Base-by-base conservation (phyloP, 345 rosid species). In the Angophora floribunda region DNA sequence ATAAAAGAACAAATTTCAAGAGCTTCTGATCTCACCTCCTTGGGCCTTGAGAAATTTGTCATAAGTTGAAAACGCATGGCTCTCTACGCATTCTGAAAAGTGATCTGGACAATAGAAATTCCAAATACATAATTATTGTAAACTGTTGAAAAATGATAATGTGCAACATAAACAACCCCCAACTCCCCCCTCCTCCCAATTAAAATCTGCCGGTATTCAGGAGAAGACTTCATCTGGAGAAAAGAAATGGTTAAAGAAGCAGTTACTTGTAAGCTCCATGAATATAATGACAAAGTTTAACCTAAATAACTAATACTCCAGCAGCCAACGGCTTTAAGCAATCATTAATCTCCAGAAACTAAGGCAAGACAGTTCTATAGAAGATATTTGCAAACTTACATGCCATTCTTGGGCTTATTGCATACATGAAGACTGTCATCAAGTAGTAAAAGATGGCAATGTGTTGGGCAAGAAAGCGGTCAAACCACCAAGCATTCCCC, bases 341-440 rank as follows among this genome's bases (percentile, higher is more conserved):
- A 75, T 75, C 84, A 41, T 44, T 41, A 75, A 75, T 75, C 84
- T 75, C 28, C 49, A 41, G 49, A 85, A 70, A 87, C 85, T 4
- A 51, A 61, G 80, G 84, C 49, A 75, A 19, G 26, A 75, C 84
- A 36, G 28, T 41, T 41, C 84, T 75, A 30, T 28, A 63, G 32
- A 87, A 87, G 32, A 53, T 21, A 49, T 52, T 51, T 70, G 53
- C 51, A 41, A 79, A 93, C 99, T 95, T 93, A 98, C 99, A 97
- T 90, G 99, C 99, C 99, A 97, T 98, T 92, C 99, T 94, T 55
- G 99, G 99, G 93, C 99, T 98, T 86, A 98, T 2, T 45, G 94
- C 91, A 91, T 98, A 98, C 96, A 98, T 94, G 88, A 96, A 79
- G 49, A 93, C 97, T 6, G 99, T 98, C 99, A 98, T 95, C 85